These are phyloP conservation scores for Didymella pinodella DNA, from an alignment of 2,329 filamentous ascomycete species.

Conservation along the genomic window DNA sequence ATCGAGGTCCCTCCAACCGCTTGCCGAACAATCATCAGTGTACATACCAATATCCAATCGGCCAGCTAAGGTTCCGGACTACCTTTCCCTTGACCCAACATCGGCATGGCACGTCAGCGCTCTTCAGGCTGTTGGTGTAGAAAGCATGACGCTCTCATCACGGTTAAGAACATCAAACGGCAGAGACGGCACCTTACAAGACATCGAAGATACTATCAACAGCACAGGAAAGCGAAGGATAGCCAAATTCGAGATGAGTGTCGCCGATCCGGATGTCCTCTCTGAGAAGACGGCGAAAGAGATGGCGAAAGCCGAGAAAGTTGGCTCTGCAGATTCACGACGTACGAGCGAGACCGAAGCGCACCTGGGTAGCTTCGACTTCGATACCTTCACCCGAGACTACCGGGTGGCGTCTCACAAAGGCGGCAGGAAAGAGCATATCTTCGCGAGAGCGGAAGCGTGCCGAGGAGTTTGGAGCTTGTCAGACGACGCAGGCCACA, in stretches of 20 bases:
- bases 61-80: slow-evolving; percentile 63
- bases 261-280: slow-evolving; percentile 54
- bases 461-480: slow-evolving; percentile 52
- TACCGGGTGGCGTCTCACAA: slow-evolving; percentile 31
- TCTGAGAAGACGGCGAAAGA: slow-evolving; percentile 31
- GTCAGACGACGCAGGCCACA: slow-evolving; percentile 35
- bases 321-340: slow-evolving; percentile 35
- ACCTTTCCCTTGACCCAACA: slow-evolving; percentile 65
- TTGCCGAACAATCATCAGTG: slow-evolving; percentile 76
- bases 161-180: slow-evolving; percentile 63
- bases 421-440: slow-evolving; percentile 42
- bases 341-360: slow-evolving; percentile 30
- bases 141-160: slow-evolving; percentile 79
- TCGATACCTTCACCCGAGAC: slow-evolving; percentile 45
- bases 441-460: slow-evolving; percentile 53
- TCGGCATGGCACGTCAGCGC: slow-evolving; percentile 85
- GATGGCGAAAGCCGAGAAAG: slow-evolving; percentile 36
- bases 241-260: slow-evolving; percentile 74
- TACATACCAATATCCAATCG: slow-evolving; percentile 75
- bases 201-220: slow-evolving; percentile 73
- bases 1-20: slow-evolving; percentile 73
- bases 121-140: slow-evolving; percentile 76
- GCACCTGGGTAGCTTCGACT: slow-evolving; percentile 41
- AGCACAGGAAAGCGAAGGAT: slow-evolving; percentile 81
- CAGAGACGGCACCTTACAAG: slow-evolving; percentile 63